Conservation (phyloP, 768 basidiomycete genomes). For the Gloeophyllum trabeum region DNA sequence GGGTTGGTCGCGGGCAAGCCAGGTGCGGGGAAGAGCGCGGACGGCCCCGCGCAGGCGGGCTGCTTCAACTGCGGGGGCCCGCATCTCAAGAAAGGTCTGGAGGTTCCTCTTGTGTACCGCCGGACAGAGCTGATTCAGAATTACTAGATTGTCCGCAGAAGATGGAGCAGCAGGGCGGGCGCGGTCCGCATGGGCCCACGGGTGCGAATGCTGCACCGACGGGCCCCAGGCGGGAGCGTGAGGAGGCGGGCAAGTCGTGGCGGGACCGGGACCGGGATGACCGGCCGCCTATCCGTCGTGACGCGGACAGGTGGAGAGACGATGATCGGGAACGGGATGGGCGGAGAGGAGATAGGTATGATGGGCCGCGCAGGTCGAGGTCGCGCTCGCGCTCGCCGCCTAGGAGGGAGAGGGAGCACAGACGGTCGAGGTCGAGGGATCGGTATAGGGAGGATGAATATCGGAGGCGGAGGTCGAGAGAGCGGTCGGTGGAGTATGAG, state of each 20-base stretch:
- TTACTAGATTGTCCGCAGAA: slow-evolving; percentile 19
- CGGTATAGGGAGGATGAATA: slow-evolving; percentile 2
- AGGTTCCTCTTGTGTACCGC: neutral
- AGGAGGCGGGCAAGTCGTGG: slow-evolving; percentile 9
- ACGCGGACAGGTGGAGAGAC: slow-evolving; percentile 2
- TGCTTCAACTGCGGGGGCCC: slow-evolving; percentile 94
- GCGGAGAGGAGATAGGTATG: slow-evolving; percentile 6
- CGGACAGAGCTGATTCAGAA: neutral
- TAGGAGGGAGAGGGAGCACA: neutral
- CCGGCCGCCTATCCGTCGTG: slow-evolving; percentile 1
- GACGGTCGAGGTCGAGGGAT: neutral
- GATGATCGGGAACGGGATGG: slow-evolving; percentile 6
- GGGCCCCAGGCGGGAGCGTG: slow-evolving; percentile 13
- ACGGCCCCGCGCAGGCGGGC: slow-evolving; percentile 41
- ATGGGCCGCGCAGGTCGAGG: slow-evolving; percentile 3
- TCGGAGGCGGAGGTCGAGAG: slow-evolving; percentile 14
- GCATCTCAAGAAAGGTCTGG: slow-evolving; percentile 80
- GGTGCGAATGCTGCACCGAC: slow-evolving; percentile 19
- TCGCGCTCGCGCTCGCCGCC: slow-evolving; percentile 7
- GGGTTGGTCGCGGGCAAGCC: slow-evolving; percentile 26
- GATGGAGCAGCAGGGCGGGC: slow-evolving; percentile 14
- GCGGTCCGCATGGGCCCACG: slow-evolving; percentile 12
- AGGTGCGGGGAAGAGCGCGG: slow-evolving; percentile 43
- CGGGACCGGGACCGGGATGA: slow-evolving; percentile 4
- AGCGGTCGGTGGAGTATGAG: slow-evolving; percentile 16